Evolutionary conservation across 2,329 filamentous ascomycete species (phyloP).

Genomic region (Hypoxylon sp.): DNA sequence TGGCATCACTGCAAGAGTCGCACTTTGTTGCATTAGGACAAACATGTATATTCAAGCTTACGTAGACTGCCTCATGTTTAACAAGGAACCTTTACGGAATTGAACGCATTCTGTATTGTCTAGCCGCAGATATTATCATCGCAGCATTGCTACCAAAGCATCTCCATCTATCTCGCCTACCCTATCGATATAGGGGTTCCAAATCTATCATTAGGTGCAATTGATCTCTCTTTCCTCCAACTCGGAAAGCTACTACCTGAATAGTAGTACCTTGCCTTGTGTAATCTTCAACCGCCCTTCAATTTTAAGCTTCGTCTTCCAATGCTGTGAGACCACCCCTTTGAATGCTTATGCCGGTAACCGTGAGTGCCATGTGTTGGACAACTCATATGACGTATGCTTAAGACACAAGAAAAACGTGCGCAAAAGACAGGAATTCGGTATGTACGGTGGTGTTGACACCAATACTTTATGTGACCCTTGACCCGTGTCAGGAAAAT

Average conservation of each 20-base stretch:
- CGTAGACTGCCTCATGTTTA: no score
- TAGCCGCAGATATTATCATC: constrained; percentile 5
- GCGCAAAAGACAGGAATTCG: constrained; percentile 24
- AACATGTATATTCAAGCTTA: no score
- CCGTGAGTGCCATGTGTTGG: constrained; percentile 22
- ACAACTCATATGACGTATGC: constrained; percentile 24
- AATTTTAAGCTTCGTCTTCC: constrained; percentile 21
- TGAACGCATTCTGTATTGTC: constrained; percentile 26
- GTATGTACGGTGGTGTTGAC: constrained; percentile 32
- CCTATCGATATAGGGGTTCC: constrained; percentile 5
- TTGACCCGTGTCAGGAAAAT: constrained; percentile 27
- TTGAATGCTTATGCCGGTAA: constrained; percentile 32
- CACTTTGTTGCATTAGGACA: no score
- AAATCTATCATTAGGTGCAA: constrained; percentile 12
- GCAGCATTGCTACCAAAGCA: constrained; percentile 3
- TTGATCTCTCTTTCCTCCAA: no score
- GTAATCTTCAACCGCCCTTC: constrained; percentile 5
- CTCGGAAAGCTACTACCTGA: no score
- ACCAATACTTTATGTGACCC: constrained; percentile 36
- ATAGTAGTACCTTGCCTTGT: no score
- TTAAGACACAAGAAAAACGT: constrained; percentile 15
- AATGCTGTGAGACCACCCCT: constrained; percentile 21
- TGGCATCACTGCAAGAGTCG: no score
- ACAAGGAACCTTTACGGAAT: no score
- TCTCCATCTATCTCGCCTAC: constrained; percentile 14